These are phyloP conservation scores for Xanthoconium separans DNA, from an alignment of 1,284 basidiomycete species.

Conservation along the genomic window DNA sequence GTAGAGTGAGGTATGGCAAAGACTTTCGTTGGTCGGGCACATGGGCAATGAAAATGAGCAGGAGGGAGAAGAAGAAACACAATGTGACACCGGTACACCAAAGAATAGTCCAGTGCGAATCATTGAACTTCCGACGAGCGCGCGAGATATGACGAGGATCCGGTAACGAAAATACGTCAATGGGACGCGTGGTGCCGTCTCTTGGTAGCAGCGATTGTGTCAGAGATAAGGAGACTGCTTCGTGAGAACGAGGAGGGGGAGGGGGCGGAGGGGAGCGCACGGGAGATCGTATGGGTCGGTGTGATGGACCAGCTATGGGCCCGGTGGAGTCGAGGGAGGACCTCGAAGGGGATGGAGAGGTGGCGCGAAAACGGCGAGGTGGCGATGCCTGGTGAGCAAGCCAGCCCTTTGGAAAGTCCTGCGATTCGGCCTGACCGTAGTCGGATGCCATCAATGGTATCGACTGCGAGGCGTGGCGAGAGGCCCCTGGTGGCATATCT, in stretches of 20 bases:
- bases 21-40: too few relatives aligned
- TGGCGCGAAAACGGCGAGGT: slow-evolving; percentile 40
- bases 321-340: slow-evolving; percentile 51
- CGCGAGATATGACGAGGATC: slow-evolving; percentile 65
- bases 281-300: slow-evolving; percentile 5
- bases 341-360: slow-evolving; percentile 47
- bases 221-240: slow-evolving; percentile 56
- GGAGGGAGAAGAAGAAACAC: slow-evolving; percentile 60
- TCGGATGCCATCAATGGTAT: slow-evolving; percentile 50
- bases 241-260: slow-evolving; percentile 36
- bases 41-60: slow-evolving; percentile 57
- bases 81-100: slow-evolving; percentile 60
- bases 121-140: slow-evolving; percentile 66
- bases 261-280: slow-evolving; percentile 32
- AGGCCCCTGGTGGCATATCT: slow-evolving; percentile 38
- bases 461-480: slow-evolving; percentile 45
- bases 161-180: slow-evolving; percentile 70
- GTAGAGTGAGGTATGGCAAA: slow-evolving; percentile 72
- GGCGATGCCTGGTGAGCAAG: slow-evolving; percentile 63
- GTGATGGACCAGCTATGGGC: slow-evolving; percentile 20
- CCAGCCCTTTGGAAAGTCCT: slow-evolving; percentile 58
- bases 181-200: slow-evolving; percentile 58
- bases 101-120: slow-evolving; percentile 66
- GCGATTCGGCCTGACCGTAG: slow-evolving; percentile 37
- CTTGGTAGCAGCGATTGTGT: slow-evolving; percentile 73